These are phyloP conservation scores for Setaria italica DNA, from an alignment of 202 grass and related monocot genomes.

Conservation along the genomic window DNA sequence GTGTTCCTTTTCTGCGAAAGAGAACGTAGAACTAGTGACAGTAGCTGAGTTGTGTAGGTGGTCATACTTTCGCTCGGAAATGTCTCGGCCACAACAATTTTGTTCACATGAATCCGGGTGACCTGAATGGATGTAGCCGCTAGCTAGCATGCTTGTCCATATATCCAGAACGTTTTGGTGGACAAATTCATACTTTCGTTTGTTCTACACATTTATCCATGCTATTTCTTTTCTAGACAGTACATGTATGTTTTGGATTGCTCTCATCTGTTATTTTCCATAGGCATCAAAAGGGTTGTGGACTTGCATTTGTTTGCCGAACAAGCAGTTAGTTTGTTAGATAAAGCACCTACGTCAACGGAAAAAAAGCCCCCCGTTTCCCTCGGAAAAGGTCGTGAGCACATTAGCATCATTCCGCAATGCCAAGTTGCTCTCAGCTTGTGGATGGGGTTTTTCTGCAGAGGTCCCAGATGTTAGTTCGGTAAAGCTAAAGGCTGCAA, in stretches of 20 bases:
- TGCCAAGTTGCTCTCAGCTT: conserved; percentile 10
- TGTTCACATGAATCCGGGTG: background rate
- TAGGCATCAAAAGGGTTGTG: background rate
- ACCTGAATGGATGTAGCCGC: background rate
- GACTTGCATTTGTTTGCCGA: background rate
- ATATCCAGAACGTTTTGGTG: background rate
- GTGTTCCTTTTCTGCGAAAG: background rate
- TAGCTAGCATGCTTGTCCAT: background rate
- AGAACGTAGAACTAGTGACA: background rate
- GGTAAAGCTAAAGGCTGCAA: conserved; percentile 18
- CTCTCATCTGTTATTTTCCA: too few species aligned
- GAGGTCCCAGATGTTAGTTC: conserved; percentile 21
- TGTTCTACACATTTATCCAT: too few species aligned
- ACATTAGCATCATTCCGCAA: background rate
- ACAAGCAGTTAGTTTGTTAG: background rate
- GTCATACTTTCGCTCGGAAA: background rate
- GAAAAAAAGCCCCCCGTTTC: background rate
- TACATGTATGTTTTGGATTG: too few species aligned
- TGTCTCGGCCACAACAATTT: background rate
- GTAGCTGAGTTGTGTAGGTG: background rate
- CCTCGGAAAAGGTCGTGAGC: background rate
- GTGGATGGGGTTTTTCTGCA: conserved; percentile 10
- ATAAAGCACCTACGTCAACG: background rate
- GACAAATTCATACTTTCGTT: too few species aligned
- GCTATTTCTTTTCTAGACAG: too few species aligned